phyloP scores from a whole-genome alignment of 2,329 filamentous ascomycete species.

The Aspergillus pseudoviridinutans region DNA sequence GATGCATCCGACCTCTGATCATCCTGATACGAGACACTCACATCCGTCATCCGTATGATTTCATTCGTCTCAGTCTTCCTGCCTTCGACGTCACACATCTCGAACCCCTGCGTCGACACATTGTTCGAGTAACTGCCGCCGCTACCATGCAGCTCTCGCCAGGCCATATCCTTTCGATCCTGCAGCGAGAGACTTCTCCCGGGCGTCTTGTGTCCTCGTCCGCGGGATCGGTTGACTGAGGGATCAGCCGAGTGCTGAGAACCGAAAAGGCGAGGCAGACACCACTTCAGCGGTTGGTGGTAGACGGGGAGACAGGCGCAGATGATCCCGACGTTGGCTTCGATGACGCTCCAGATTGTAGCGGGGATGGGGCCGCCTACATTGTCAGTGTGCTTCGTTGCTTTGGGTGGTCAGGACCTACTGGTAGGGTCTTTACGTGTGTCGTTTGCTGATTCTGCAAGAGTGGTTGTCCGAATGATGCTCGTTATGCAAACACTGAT shows the following conservation, averaged over 20 bases:
- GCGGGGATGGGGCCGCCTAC: conserved; percentile 26
- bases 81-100: not conserved
- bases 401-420: not conserved
- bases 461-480: conserved; percentile 6
- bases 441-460: conserved; percentile 2
- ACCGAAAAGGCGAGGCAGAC: conserved; percentile 15
- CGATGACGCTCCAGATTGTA: conserved; percentile 37
- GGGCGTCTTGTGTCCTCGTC: not conserved
- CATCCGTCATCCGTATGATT: not conserved
- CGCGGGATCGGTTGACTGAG: not conserved
- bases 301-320: conserved; percentile 37
- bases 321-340: conserved; percentile 23
- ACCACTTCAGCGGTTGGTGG: conserved; percentile 23
- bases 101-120: conserved; percentile 1
- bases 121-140: not conserved
- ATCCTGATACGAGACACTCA: conserved; percentile 4
- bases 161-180: not conserved
- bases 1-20: conserved; percentile 4
- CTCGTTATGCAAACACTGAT: conserved; percentile 7
- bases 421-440: conserved; percentile 7
- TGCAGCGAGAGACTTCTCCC: not conserved
- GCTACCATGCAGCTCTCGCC: not conserved
- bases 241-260: not conserved
- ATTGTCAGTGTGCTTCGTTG: conserved; percentile 7
- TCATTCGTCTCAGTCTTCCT: not conserved